These are phyloP conservation scores for Colletotrichum trifolii DNA, from an alignment of 2,329 filamentous ascomycete species.

Conservation along the genomic window DNA sequence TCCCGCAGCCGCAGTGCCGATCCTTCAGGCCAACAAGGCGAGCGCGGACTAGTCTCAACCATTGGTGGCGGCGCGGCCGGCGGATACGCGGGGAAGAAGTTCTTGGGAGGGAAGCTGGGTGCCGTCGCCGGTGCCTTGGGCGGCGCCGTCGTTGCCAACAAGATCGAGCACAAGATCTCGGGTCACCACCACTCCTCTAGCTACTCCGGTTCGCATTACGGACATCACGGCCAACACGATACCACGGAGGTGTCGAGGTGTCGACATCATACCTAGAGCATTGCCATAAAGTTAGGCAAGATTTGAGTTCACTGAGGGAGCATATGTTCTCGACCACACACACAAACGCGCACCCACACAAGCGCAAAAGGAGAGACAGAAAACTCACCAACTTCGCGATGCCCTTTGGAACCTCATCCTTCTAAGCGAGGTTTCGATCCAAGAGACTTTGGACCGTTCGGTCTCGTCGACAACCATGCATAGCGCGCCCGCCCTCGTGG, in stretches of 20 bases:
- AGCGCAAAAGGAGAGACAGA: too few species aligned
- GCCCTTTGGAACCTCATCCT: conserved; percentile 31
- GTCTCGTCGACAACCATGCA: conserved; percentile 39
- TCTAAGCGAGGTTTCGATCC: conserved; percentile 23
- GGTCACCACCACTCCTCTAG: conserved; percentile 35
- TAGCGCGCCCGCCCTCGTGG: conserved; percentile 38
- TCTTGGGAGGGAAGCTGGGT: conserved; percentile 64
- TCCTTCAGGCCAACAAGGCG: conserved; percentile 52
- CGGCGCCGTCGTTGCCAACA: conserved; percentile 66
- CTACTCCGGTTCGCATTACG: background rate
- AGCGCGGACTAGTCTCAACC: conserved; percentile 66
- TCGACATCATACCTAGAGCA: conserved; percentile 23
- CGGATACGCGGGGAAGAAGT: conserved; percentile 64
- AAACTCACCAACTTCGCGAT: conserved; percentile 24
- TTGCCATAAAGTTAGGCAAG: conserved; percentile 20
- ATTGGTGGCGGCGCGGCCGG: conserved; percentile 64
- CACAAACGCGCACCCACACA: too few species aligned
- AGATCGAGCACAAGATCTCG: conserved; percentile 57
- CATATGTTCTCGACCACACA: too few species aligned
- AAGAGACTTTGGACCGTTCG: conserved; percentile 26
- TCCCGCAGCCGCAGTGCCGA: conserved; percentile 23
- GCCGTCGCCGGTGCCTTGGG: conserved; percentile 63
- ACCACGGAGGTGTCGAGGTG: conserved; percentile 17
- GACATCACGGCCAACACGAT: conserved; percentile 29
- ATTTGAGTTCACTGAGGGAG: background rate